Base-by-base conservation (phyloP, 441 rosid species). In the Lepidium campestre region DNA sequence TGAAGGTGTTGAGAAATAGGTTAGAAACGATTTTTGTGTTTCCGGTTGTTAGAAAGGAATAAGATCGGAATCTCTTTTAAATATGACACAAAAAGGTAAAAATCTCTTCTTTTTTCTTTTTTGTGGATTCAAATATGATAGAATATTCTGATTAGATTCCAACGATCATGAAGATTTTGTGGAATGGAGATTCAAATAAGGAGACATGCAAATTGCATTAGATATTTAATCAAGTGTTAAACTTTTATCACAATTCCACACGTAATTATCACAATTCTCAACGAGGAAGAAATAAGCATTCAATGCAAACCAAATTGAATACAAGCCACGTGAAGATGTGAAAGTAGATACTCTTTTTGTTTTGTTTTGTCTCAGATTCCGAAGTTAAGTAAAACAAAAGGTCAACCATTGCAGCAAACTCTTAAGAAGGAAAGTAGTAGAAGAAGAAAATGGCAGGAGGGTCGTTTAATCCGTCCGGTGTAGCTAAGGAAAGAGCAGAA, bases 401-500 rank as follows among this genome's bases (percentile, higher is more conserved):
- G 25, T 34, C 56, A 67, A 66, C 62, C 35, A 7, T 55, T 44
- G 54, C 36, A 41, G 23, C 44, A 55, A 42, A 40, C 37, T 50
- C 60, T 45, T 20, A 7, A 47, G 57, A 35, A 34, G 13, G 34
- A n/a, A 31, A 57, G n/a, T 2, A 41, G 32, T 2, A 39, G 17
- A 5, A 31, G 27, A 22, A 54, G 42, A 53, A 73, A 73, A 91
- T 91, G 96, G 91, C 93, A 17, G 98, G 87, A 57, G 96, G 96
- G 68, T 77, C 86, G 35, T 34, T 87, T 32, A 89, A 65, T 48
- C 95, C 95, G 22, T 71, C 81, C 3, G 95, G 96, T 4, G 98
- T 88, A 77, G 78, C 92, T 52, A 88, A 88, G 80, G 97, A 92
- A 67, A 84, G 96, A 53, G 97, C 97, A 35, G 87, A 62, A 7